Conservation (phyloP, 208 protist species). For the Trypanosomatidae sp. region DNA sequence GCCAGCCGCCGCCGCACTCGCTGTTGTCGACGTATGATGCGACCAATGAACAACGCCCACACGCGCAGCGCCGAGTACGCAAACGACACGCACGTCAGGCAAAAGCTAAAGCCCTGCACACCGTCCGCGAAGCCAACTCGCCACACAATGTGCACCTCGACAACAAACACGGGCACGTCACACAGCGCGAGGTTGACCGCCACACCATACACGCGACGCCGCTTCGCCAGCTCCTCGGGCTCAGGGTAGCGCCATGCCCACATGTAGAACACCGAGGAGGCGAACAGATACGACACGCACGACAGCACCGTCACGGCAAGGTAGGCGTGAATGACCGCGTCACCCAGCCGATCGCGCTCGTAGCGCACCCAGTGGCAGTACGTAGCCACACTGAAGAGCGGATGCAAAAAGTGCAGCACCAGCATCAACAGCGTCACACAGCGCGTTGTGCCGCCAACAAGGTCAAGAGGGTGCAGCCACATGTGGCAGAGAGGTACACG, state of each 20-base stretch:
- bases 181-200: slow-evolving; percentile 58
- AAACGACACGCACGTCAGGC: slow-evolving; percentile 58
- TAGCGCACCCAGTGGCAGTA: slow-evolving; percentile 51
- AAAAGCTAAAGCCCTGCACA: slow-evolving; percentile 55
- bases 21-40: slow-evolving; percentile 20
- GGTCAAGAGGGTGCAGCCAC: slow-evolving; percentile 27
- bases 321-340: slow-evolving; percentile 22
- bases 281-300: slow-evolving; percentile 50
- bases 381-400: slow-evolving; percentile 53
- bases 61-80: slow-evolving; percentile 59
- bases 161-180: slow-evolving; percentile 69
- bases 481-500: slow-evolving; percentile 1
- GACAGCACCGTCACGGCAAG: slow-evolving; percentile 53
- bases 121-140: slow-evolving; percentile 26
- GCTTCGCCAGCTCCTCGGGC: slow-evolving; percentile 75
- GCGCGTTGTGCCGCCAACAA: slow-evolving; percentile 36
- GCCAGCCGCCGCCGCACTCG: too few relatives aligned
- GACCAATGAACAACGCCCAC: slow-evolving; percentile 78
- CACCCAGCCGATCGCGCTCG: slow-evolving; percentile 9
- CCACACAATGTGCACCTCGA: slow-evolving; percentile 70
- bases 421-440: slow-evolving; percentile 59
- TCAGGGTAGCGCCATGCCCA: slow-evolving; percentile 84
- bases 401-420: slow-evolving; percentile 68
- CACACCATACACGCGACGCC: slow-evolving; percentile 68
- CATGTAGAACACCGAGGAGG: slow-evolving; percentile 79